phyloP scores from a whole-genome alignment of 306 rosid species.

The Cucumis hystrix region DNA sequence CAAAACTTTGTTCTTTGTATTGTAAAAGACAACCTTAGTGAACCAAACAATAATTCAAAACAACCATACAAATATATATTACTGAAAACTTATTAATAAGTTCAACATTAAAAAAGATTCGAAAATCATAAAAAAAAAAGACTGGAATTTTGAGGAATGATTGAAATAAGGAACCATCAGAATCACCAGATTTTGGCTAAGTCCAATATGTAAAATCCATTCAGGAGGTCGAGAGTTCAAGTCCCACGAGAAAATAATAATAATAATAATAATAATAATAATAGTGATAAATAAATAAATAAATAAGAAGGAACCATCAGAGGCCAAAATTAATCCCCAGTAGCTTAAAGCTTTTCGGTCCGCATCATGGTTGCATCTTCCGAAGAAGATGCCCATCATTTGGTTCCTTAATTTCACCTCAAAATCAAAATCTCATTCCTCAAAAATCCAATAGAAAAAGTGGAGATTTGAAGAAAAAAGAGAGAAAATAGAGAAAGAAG shows the following conservation, averaged over 20 bases:
- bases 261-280: neutral
- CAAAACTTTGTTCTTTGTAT: too few species aligned
- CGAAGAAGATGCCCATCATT: slow-evolving; percentile 43
- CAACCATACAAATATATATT: too few species aligned
- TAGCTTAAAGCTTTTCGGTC: slow-evolving; percentile 66
- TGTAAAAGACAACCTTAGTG: too few species aligned
- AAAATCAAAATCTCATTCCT: neutral
- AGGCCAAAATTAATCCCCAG: slow-evolving; percentile 64
- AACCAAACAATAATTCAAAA: too few species aligned
- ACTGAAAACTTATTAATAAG: too few species aligned
- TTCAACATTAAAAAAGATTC: too few species aligned
- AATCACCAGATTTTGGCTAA: neutral
- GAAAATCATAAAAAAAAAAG: neutral
- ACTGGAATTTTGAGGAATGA: neutral
- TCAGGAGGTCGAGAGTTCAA: neutral
- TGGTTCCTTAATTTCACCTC: slow-evolving; percentile 23
- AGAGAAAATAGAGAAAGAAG: neutral
- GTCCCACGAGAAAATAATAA: neutral
- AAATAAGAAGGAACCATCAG: slow-evolving; percentile 51
- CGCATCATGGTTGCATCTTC: slow-evolving; percentile 74
- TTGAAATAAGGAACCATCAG: neutral
- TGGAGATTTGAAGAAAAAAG: neutral
- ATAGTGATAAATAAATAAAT: neutral
- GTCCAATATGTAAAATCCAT: neutral
- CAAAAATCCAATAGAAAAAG: neutral